Evolutionary conservation across 345 rosid species (phyloP).

Genomic region (Boechera stricta): DNA sequence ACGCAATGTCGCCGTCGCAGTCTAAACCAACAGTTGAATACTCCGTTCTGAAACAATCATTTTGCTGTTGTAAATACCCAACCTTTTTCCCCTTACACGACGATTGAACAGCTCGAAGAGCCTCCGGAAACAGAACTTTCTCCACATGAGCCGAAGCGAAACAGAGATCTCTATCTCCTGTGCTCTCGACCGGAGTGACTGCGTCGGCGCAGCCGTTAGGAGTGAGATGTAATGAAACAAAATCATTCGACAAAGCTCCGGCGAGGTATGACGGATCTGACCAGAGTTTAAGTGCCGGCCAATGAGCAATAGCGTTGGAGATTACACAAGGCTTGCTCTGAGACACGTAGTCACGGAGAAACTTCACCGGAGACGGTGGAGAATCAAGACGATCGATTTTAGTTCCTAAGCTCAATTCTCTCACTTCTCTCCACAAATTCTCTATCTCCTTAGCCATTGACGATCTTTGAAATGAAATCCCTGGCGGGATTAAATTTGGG

Average conservation of each 20-base stretch:
- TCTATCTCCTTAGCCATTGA: constrained; percentile 47
- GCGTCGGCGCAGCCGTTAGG: constrained; percentile 85
- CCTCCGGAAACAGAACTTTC: constrained; percentile 60
- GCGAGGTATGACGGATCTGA: constrained; percentile 58
- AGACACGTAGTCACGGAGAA: constrained; percentile 70
- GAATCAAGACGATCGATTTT: constrained; percentile 53
- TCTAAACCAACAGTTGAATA: constrained; percentile 57
- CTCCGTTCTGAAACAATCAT: constrained; percentile 82
- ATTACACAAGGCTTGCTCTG: constrained; percentile 83
- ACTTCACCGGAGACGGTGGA: constrained; percentile 67
- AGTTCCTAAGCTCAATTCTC: constrained; percentile 56
- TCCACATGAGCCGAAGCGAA: constrained; percentile 80
- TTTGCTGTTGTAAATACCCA: constrained; percentile 84
- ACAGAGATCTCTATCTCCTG: constrained; percentile 48
- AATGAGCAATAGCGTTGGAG: constrained; percentile 68
- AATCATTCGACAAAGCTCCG: constrained; percentile 55
- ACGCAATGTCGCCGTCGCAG: constrained; percentile 65
- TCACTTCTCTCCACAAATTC: constrained; percentile 68
- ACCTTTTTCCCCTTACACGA: constrained; percentile 43
- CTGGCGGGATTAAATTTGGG: constrained; percentile 33
- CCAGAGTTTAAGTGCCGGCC: constrained; percentile 83
- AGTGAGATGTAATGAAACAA: constrained; percentile 84
- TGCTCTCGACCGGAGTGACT: constrained; percentile 40
- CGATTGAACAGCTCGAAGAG: constrained; percentile 54
- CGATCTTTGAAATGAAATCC: constrained; percentile 7